Evolutionary conservation across 352 stramenopile genomes (phyloP).

Genomic region (Globisporangium megalacanthum): DNA sequence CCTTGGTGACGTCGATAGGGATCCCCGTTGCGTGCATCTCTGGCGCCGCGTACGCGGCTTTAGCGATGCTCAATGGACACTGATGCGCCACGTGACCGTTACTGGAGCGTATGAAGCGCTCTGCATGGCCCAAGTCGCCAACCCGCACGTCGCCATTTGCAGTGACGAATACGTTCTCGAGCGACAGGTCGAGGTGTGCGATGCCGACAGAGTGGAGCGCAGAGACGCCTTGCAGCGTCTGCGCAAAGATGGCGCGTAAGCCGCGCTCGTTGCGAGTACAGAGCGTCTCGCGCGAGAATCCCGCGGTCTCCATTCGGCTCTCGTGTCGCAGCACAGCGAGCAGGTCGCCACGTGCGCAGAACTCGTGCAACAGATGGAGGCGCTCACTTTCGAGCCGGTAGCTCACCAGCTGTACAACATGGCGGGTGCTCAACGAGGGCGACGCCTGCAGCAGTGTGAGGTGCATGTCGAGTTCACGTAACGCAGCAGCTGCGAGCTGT

Average conservation of each 20-base stretch:
- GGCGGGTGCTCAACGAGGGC: slow-evolving; percentile 3
- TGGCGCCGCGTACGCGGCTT: slow-evolving; percentile 62
- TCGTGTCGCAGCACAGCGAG: slow-evolving; percentile 49
- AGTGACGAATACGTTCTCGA: slow-evolving; percentile 93
- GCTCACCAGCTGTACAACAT: slow-evolving; percentile 45
- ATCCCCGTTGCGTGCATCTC: slow-evolving; percentile 33
- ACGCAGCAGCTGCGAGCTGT: slow-evolving; percentile 24
- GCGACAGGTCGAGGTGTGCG: slow-evolving; percentile 91
- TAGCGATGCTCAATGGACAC: slow-evolving; percentile 25
- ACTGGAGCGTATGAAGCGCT: slow-evolving; percentile 20
- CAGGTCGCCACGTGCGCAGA: slow-evolving; percentile 58
- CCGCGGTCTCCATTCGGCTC: slow-evolving; percentile 33
- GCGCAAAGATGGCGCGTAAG: slow-evolving; percentile 36
- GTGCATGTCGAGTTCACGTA: slow-evolving; percentile 63
- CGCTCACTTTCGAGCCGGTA: slow-evolving; percentile 45
- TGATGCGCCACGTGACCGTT: slow-evolving; percentile 22
- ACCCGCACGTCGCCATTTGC: slow-evolving; percentile 70
- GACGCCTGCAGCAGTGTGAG: slow-evolving; percentile 32
- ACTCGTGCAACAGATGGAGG: slow-evolving; percentile 62
- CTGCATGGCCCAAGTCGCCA: slow-evolving; percentile 89
- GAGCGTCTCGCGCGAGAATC: slow-evolving; percentile 19
- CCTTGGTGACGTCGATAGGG: slow-evolving; percentile 44
- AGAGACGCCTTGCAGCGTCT: slow-evolving; percentile 83
- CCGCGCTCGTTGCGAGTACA: slow-evolving; percentile 28
- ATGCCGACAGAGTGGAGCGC: slow-evolving; percentile 84